phyloP scores from a whole-genome alignment of 2,329 filamentous ascomycete species.

The Pseudogymnoascus destructans region DNA sequence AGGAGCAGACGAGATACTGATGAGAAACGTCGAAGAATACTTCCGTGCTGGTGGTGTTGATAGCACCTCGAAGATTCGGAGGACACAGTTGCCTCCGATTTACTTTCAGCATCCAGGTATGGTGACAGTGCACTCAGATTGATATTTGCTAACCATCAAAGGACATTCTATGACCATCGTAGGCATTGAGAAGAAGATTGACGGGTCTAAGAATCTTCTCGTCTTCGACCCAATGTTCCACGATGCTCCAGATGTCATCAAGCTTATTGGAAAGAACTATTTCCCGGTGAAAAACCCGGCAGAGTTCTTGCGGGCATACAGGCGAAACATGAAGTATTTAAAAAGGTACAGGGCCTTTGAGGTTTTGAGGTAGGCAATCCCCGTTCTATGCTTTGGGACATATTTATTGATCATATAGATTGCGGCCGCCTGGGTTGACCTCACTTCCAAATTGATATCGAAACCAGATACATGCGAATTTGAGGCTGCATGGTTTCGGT shows the following conservation, averaged over 20 bases:
- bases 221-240: conserved; percentile 82
- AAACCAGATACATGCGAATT: not conserved
- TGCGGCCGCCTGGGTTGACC: not conserved
- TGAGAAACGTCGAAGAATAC: conserved; percentile 58
- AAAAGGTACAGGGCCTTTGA: conserved; percentile 66
- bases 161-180: conserved; percentile 87
- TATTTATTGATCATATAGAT: not conserved
- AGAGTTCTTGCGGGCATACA: conserved; percentile 56
- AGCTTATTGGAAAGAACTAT: conserved; percentile 37
- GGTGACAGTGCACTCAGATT: not conserved
- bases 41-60: conserved; percentile 47
- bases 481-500: not conserved
- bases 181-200: conserved; percentile 58
- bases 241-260: conserved; percentile 50
- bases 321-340: conserved; percentile 55
- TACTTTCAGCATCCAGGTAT: conserved; percentile 76
- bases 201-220: conserved; percentile 56
- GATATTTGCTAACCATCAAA: conserved; percentile 18
- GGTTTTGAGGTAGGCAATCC: conserved; percentile 50
- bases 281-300: conserved; percentile 36
- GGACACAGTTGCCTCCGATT: conserved; percentile 65
- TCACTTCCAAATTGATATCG: not conserved
- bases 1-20: conserved; percentile 34
- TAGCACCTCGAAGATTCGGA: conserved; percentile 46
- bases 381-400: not conserved